Base-by-base conservation (phyloP, 345 rosid species). In the Psidium friedrichsthalianum region DNA sequence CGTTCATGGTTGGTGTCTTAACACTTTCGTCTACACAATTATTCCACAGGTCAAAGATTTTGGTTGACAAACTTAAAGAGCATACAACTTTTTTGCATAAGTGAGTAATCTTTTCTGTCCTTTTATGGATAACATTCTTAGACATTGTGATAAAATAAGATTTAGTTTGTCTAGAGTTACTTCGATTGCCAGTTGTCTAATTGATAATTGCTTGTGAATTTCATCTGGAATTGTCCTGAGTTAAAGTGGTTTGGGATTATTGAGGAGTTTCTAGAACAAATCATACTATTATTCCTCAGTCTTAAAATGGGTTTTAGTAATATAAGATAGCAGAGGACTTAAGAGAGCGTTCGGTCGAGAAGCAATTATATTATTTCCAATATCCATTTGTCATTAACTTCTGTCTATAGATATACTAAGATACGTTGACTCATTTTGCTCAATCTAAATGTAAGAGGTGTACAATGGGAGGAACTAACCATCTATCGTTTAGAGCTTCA, bases 61-160 rank as follows among this genome's bases (percentile, higher is more conserved):
- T 97, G 93, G 89, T 88, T 40, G 90, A 55, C 90, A 89, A 92
- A 88, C 89, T 97, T 86, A 92, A 89, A 89, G 95, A 89, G 84
- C 91, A 91, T 86, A 90, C 93, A 83, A 88, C 85, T 90, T 92
- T 92, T 95, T 85, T 94, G 92, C 87, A 93, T 97, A 81, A 96
- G 98, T 97, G 89, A 88, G 94, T 85, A 54, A 40, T 52, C 22
- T 82, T 20, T 61, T 84, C 44, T 27, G n/a, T 49, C 40, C 86
- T 52, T 69, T 69, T 20, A 69, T 24, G 42, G 22, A 69, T 69
- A 36, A 69, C 80, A 69, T 36, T 36, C 47, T 32, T 36, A 69
- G 80, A 69, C 11, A 4, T 69, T 69, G 25, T 69, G 47, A 18
- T 69, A 36, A 36, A 8, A 32, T 36, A 69, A 36, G 47, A 32